These are phyloP conservation scores for Cerrena zonata DNA, from an alignment of 1,284 basidiomycete species.

Conservation along the genomic window DNA sequence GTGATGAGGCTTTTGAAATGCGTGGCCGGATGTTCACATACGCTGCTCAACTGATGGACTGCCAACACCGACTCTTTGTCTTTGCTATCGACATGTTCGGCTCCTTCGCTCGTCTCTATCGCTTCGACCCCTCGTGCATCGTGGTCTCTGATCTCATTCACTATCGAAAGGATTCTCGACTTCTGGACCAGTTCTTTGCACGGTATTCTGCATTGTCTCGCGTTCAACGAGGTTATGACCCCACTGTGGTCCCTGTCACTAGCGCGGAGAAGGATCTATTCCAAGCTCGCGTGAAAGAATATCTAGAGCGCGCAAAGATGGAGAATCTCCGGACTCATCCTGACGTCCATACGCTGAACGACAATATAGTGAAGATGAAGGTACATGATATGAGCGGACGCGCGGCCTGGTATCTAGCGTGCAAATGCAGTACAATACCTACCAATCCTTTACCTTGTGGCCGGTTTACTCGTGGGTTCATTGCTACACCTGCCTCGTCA, in stretches of 20 bases:
- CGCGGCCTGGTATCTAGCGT: not conserved
- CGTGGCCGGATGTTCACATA: not conserved
- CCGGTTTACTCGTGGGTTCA: not conserved
- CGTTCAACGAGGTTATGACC: not conserved
- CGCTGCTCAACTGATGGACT: not conserved
- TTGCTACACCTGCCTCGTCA: not conserved
- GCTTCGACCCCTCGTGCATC: not conserved
- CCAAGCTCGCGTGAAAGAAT: not conserved
- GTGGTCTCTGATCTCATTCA: not conserved
- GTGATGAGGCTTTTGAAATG: not conserved
- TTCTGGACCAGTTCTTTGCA: not conserved
- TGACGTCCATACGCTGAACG: not conserved
- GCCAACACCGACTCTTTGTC: not conserved
- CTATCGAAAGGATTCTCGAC: not conserved
- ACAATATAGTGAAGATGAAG: not conserved
- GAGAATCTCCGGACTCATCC: not conserved
- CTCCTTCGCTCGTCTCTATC: not conserved
- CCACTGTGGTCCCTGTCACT: not conserved
- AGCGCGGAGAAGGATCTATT: not conserved
- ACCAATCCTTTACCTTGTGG: not conserved
- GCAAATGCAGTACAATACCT: conserved; percentile 10
- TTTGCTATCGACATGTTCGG: not conserved
- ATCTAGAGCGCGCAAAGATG: not conserved
- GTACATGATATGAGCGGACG: not conserved
- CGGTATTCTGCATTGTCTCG: not conserved